Percentiles rank a stretch among this genome's conserved stretches.
Evolutionary conservation across 164 flowering plant species (phyloP).

Genomic region (Chimonanthus praecox): DNA sequence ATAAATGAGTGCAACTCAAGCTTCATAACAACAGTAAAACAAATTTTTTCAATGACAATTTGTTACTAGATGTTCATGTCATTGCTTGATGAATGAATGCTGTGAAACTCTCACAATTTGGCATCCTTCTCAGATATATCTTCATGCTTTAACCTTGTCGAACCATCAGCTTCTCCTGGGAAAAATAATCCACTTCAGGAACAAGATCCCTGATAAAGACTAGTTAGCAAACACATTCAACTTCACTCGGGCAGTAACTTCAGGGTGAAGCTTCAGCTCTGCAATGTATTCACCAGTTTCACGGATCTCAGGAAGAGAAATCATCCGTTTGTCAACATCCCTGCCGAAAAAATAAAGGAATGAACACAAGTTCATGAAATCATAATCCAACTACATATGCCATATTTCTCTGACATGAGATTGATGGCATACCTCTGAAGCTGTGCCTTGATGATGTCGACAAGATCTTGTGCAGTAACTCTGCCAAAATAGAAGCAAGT

Average conservation of each 20-base stretch:
- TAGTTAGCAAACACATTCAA: constrained; percentile 72
- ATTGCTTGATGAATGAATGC: neutral
- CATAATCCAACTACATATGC: neutral
- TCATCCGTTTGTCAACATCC: constrained; percentile 80
- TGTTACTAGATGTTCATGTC: neutral
- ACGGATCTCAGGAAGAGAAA: constrained; percentile 83
- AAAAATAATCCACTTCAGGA: neutral
- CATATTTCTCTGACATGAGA: neutral
- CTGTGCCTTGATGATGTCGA: constrained; percentile 92
- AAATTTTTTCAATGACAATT: neutral
- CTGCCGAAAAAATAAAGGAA: constrained; percentile 23
- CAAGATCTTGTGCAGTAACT: constrained; percentile 91
- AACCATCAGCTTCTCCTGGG: neutral
- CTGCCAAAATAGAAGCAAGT: constrained; percentile 31
- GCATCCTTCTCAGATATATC: neutral
- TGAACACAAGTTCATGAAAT: constrained; percentile 1
- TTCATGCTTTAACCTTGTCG: neutral
- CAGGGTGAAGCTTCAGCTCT: constrained; percentile 90
- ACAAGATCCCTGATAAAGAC: neutral
- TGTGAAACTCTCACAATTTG: neutral
- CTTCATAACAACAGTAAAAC: neutral
- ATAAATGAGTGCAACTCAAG: neutral
- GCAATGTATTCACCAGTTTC: constrained; percentile 90
- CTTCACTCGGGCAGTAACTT: constrained; percentile 73
- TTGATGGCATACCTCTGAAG: constrained; percentile 58